These are phyloP conservation scores for Hymenoscyphus fructigenus DNA, from an alignment of 2,329 filamentous ascomycete genomes.

Conservation along the genomic window DNA sequence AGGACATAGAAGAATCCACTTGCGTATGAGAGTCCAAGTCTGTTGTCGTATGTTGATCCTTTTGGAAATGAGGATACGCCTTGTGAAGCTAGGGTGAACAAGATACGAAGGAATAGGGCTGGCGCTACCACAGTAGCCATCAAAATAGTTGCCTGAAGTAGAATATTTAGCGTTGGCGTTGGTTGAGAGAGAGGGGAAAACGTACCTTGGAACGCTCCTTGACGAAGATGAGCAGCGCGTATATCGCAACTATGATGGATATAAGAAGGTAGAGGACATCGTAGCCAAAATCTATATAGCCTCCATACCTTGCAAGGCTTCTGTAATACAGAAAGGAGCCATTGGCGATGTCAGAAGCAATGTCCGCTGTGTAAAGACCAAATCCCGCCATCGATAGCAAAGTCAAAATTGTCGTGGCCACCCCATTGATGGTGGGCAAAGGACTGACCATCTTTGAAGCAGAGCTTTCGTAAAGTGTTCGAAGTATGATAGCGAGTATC, in stretches of 20 bases:
- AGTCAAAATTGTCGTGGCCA: neutral
- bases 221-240: neutral
- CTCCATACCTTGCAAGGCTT: neutral
- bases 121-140: conserved; percentile 5
- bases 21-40: neutral
- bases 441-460: neutral
- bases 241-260: conserved; percentile 2
- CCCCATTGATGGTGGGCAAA: neutral
- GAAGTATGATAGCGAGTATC: conserved; percentile 8
- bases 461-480: conserved; percentile 6
- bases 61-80: neutral
- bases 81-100: neutral
- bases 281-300: conserved; percentile 3
- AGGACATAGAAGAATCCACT: neutral
- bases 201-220: conserved; percentile 9
- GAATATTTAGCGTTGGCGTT: neutral
- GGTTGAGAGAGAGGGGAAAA: neutral
- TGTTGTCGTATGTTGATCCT: neutral
- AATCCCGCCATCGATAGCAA: neutral
- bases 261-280: conserved; percentile 1
- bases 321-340: neutral
- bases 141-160: neutral
- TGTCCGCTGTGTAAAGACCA: neutral
- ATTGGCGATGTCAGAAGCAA: neutral
- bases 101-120: neutral